These are phyloP conservation scores for Fusarium sp. DNA, from an alignment of 2,329 filamentous ascomycete genomes.

Conservation along the genomic window DNA sequence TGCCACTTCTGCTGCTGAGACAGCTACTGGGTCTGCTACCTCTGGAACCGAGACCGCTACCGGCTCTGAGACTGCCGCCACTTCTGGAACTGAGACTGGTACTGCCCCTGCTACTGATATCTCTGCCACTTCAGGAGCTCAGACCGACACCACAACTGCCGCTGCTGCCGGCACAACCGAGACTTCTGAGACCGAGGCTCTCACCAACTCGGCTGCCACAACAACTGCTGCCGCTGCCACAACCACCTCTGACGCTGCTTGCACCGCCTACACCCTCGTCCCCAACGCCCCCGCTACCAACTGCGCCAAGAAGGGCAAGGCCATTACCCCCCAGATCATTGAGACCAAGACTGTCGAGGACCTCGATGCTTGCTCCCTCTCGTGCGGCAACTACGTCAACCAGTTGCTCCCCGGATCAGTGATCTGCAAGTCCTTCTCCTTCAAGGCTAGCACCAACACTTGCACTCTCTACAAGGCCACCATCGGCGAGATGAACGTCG, in stretches of 20 bases:
- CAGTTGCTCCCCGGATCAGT: too few relatives aligned
- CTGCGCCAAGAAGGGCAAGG: not conserved
- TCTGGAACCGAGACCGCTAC: constrained; percentile 17
- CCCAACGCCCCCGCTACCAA: not conserved
- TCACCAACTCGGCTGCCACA: not conserved
- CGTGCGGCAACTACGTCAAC: not conserved
- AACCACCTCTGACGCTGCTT: not conserved
- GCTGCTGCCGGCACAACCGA: too few relatives aligned
- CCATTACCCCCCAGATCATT: not conserved
- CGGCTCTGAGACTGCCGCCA: too few relatives aligned
- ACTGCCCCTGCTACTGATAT: not conserved
- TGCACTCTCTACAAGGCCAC: not conserved
- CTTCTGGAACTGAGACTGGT: not conserved
- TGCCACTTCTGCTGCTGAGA: not conserved
- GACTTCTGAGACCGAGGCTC: too few relatives aligned
- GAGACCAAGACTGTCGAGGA: not conserved
- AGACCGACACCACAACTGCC: too few relatives aligned
- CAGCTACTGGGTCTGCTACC: not conserved
- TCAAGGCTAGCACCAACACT: not conserved
- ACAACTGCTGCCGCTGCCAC: not conserved
- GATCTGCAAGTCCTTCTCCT: not conserved
- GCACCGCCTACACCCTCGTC: constrained; percentile 2
- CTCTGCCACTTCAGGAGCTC: not conserved
- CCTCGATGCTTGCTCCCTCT: not conserved
- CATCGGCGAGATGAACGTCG: fast-evolving